Evolutionary conservation across 2,329 filamentous ascomycete genomes (phyloP), one percentile per base, ranked within the genome.

Genomic region (Curvularia verruculosa): DNA sequence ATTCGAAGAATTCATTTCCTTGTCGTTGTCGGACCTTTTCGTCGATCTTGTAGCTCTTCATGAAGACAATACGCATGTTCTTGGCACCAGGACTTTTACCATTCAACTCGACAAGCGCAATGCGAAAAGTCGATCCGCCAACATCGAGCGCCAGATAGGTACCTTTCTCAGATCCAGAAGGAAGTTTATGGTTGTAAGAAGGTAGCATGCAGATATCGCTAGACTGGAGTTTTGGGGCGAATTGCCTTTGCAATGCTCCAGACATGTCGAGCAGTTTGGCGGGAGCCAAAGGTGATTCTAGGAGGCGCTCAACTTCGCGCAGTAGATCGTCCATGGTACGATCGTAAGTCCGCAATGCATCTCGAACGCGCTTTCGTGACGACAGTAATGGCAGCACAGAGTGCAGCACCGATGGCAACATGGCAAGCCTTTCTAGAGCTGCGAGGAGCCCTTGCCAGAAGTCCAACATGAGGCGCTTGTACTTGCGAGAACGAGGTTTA

Each of bases 91-190:
- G 68, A 7, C 75, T 67, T 51, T 79, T 78, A 29, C 84, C 84
- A 54, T 71, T 72, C 49, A 89, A 71, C 59, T 86, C 79, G 28
- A 88, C 82, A 59, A 88, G 73, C 24, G 85, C 86, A 37, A 88
- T 82, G 8, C 86, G 82, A 65, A 88, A 86, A 1, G 85, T 88
- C 15, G 86, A 88, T n/a, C 86, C 86, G 29, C 86, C 86, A 19
- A 88, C 84, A 66, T 89, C 86, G 56, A 89, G 76, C 5, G 85
- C 84, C 34, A 89, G 75, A 66, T 82, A 87, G 13, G 84, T 85
- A 8, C 86, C 86, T 47, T 75, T 78, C 71, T 89, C 86, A 46
- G 79, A 70, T 4, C 86, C 86, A 5, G 81, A 83, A 1, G 86
- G 86, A 5, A 88, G 77, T 18, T 82, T 83, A 68, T 87, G 81